Percentiles rank a stretch among this genome's conserved stretches.
These are phyloP conservation scores for Tritrichomonas musculus DNA, from an alignment of 208 protist species.

Conservation along the genomic window DNA sequence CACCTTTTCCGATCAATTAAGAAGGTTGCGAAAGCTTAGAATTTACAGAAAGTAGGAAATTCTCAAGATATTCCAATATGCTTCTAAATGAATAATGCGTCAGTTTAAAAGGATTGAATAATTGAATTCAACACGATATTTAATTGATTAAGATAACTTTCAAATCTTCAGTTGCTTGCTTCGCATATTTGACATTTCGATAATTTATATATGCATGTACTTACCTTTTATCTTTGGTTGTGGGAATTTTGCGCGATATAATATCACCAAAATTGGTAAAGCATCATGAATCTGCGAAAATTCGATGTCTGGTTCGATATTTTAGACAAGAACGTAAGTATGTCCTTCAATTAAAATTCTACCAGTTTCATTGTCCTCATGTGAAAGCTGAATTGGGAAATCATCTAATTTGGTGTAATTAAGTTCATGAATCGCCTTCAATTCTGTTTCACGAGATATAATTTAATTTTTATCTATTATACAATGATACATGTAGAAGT, in stretches of 20 bases:
- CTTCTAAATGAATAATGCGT: too few relatives aligned
- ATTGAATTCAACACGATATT: too few relatives aligned
- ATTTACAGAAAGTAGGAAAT: too few relatives aligned
- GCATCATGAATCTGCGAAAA: neutral
- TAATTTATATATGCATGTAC: neutral
- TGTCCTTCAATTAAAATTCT: neutral
- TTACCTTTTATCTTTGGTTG: neutral
- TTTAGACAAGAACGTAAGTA: neutral
- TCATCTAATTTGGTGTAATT: neutral
- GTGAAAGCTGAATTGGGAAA: neutral
- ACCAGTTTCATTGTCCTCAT: neutral
- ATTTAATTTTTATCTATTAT: too few relatives aligned
- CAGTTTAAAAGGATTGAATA: too few relatives aligned
- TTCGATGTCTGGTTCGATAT: neutral
- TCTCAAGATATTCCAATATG: too few relatives aligned
- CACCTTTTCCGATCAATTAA: too few relatives aligned
- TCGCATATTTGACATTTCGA: neutral
- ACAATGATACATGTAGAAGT: too few relatives aligned
- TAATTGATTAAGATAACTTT: neutral
- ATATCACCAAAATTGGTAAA: slow-evolving; percentile 30
- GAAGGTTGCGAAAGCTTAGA: too few relatives aligned
- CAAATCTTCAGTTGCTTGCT: neutral
- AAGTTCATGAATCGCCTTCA: neutral
- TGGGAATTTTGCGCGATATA: slow-evolving; percentile 5
- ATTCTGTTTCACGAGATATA: neutral